These are phyloP conservation scores for Talaromyces sp. DNA, from an alignment of 2,329 filamentous ascomycete species.

Conservation along the genomic window DNA sequence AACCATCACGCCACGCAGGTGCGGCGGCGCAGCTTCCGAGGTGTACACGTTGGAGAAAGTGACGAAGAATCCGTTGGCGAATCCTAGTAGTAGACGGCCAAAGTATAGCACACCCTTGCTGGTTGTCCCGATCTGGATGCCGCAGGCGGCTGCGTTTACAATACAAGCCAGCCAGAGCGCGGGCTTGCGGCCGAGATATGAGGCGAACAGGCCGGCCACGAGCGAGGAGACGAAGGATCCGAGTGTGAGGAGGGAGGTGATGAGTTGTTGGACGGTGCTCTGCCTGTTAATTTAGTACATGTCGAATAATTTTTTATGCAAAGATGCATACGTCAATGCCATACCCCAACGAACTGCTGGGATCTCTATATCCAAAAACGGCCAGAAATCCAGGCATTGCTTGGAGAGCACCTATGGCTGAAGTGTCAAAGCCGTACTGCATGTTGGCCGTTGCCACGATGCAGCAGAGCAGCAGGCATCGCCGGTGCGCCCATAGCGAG, in stretches of 20 bases:
- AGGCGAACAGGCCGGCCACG: slow-evolving; percentile 43
- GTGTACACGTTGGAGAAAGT: slow-evolving; percentile 47
- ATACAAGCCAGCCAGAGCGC: slow-evolving; percentile 47
- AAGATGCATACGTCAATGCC: slow-evolving; percentile 8
- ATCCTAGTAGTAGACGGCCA: slow-evolving; percentile 42
- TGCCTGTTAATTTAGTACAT: slow-evolving; percentile 12
- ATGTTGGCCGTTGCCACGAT: slow-evolving; percentile 46
- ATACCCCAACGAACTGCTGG: slow-evolving; percentile 23
- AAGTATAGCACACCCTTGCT: slow-evolving; percentile 40
- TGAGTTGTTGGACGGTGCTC: slow-evolving; percentile 49
- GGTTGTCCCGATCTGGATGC: slow-evolving; percentile 42
- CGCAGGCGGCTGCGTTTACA: slow-evolving; percentile 40
- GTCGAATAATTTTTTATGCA: no score
- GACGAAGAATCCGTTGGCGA: slow-evolving; percentile 42
- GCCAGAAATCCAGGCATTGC: slow-evolving; percentile 49
- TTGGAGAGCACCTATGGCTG: slow-evolving; percentile 42
- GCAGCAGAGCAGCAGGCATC: slow-evolving; percentile 44
- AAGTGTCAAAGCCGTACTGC: slow-evolving; percentile 50
- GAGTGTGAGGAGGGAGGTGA: slow-evolving; percentile 49
- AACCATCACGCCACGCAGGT: slow-evolving; percentile 46
- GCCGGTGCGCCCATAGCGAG: slow-evolving; percentile 24
- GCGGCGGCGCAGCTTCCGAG: slow-evolving; percentile 44
- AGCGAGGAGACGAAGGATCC: slow-evolving; percentile 49
- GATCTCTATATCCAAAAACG: slow-evolving; percentile 47
- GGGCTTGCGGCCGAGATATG: slow-evolving; percentile 42